Conservation (phyloP, 441 rosid species). For the Adansonia rubrostipa region DNA sequence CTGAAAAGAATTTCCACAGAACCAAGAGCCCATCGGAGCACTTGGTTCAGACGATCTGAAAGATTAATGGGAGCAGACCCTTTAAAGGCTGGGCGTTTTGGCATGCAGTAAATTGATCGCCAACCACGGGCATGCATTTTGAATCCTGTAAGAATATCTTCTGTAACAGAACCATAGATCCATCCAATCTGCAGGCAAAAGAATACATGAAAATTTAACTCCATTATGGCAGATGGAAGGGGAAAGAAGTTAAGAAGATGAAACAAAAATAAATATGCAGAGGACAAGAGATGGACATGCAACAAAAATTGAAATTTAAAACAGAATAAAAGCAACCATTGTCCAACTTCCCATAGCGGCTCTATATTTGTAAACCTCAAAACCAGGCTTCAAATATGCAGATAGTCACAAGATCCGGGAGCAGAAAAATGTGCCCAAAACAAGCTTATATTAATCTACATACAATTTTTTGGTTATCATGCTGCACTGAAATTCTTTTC, state of each 20-base stretch:
- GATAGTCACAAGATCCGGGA: not conserved
- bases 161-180: constrained; percentile 98
- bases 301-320: not conserved
- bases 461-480: not conserved
- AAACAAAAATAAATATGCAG: not conserved
- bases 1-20: constrained; percentile 96
- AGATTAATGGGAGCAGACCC: constrained; percentile 98
- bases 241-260: not conserved
- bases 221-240: not conserved
- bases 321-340: not conserved
- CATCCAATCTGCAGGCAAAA: constrained; percentile 80
- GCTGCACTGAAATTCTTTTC: not conserved
- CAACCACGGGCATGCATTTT: constrained; percentile 99
- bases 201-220: constrained; percentile 9
- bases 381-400: not conserved
- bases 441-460: constrained; percentile 2
- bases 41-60: constrained; percentile 96
- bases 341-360: not conserved
- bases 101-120: constrained; percentile 97
- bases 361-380: not conserved
- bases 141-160: constrained; percentile 97
- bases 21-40: constrained; percentile 98
- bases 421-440: not conserved
- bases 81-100: constrained; percentile 85
- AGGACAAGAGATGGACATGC: not conserved